A percentile compares a stretch with the other conserved stretches of the same genome.
These are phyloP conservation scores for Ogataea parapolymorpha DNA, from an alignment of 805 yeast genomes.

Conservation along the genomic window DNA sequence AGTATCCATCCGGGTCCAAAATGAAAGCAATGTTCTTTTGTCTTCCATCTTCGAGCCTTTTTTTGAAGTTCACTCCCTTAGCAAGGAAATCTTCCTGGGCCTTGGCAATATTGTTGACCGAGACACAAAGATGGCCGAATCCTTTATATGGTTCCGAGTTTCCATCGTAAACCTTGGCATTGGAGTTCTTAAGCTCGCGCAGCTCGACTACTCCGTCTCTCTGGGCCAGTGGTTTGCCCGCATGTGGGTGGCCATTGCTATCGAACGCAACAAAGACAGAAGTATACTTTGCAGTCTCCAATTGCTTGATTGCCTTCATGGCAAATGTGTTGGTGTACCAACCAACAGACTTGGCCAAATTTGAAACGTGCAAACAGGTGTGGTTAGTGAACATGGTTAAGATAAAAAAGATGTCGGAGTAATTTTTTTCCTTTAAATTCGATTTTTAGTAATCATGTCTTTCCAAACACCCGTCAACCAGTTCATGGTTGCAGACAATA, in stretches of 20 bases:
- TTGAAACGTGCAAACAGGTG: slow-evolving; percentile 77
- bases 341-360: slow-evolving; percentile 66
- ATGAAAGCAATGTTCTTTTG: slow-evolving; percentile 92
- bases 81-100: slow-evolving; percentile 57
- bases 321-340: slow-evolving; percentile 78
- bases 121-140: slow-evolving; percentile 88
- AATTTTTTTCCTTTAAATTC: neutral
- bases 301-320: slow-evolving; percentile 53
- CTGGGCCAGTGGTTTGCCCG: slow-evolving; percentile 37
- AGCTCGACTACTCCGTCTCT: slow-evolving; percentile 76
- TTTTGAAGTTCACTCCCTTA: slow-evolving; percentile 72
- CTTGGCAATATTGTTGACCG: slow-evolving; percentile 73
- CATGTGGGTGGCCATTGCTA: slow-evolving; percentile 37
- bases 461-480: slow-evolving; percentile 29
- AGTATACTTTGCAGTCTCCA: slow-evolving; percentile 57
- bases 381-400: slow-evolving; percentile 45
- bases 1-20: slow-evolving; percentile 93
- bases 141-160: slow-evolving; percentile 84
- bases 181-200: slow-evolving; percentile 67
- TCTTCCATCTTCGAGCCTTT: slow-evolving; percentile 84
- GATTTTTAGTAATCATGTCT: slow-evolving; percentile 18
- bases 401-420: neutral
- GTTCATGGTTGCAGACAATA: slow-evolving; percentile 40
- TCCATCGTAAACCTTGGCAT: slow-evolving; percentile 68
- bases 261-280: slow-evolving; percentile 67